phyloP scores from a whole-genome alignment of 176 grass and related monocot species.

The Saccharum officinarum region DNA sequence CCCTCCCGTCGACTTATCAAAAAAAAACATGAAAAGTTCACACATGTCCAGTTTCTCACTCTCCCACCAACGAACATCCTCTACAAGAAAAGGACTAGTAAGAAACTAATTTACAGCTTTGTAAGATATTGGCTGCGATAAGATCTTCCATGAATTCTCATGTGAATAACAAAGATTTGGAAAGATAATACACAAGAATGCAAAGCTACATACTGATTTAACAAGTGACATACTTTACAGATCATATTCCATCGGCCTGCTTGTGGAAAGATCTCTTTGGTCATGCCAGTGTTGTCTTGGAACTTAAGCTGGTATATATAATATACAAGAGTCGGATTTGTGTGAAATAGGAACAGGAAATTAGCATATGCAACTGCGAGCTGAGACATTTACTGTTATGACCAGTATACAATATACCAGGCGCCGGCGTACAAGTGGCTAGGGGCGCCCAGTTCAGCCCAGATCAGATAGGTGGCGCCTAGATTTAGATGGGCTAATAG shows the following conservation, averaged over 20 bases:
- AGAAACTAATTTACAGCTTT: not conserved
- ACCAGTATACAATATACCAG: too few relatives aligned
- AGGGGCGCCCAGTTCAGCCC: too few relatives aligned
- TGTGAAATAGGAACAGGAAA: not conserved
- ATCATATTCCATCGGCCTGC: slow-evolving; percentile 84
- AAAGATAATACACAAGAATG: not conserved
- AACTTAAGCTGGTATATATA: slow-evolving; percentile 61
- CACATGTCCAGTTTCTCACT: slow-evolving; percentile 62
- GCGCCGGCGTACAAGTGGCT: too few relatives aligned
- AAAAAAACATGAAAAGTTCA: slow-evolving; percentile 66
- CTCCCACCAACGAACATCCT: slow-evolving; percentile 62
- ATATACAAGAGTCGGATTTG: not conserved
- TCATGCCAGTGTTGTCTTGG: slow-evolving; percentile 60
- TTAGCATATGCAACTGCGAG: not conserved
- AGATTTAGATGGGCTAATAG: too few relatives aligned
- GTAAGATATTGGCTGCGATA: too few relatives aligned
- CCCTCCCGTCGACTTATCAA: too few relatives aligned
- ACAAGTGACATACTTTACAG: slow-evolving; percentile 55
- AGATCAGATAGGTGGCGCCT: too few relatives aligned
- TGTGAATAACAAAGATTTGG: not conserved
- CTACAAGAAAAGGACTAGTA: slow-evolving; percentile 35
- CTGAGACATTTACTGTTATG: not conserved
- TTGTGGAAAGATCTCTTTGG: slow-evolving; percentile 68
- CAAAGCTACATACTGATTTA: not conserved
- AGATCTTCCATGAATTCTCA: too few relatives aligned